Evolutionary conservation across 768 basidiomycete species (phyloP), one percentile per base, ranked within the genome.

Genomic region (Erythrobasidium yunnanense): DNA sequence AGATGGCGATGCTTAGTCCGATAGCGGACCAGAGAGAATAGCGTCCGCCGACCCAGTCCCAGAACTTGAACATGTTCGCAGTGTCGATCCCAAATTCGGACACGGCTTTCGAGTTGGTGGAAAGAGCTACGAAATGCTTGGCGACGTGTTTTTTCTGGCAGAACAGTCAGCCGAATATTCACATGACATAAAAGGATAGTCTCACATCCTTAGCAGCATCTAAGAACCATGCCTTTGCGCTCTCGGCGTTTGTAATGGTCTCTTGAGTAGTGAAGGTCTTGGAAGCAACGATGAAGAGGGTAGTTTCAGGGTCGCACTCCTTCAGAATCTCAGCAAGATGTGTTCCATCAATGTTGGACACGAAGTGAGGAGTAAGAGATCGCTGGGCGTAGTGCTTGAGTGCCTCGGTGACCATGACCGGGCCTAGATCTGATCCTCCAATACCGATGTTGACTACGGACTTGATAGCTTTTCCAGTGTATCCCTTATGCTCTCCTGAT

Each of bases 191-290:
- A 20, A 25, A 25, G 3, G 20, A n/a, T 4, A 11, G 35, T 1
- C 50, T 69, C 58, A 78, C 78, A 75, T 95, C 90, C 72, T 83
- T 84, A 20, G 95, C 92, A 4, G 79, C 76, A 20, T 78, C 74
- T 58, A 97, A 81, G 86, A 99, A 99, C 95, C 95, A 99, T 53
- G 85, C 85, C 46, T 88, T 83, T 13, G 95, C 95, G 49, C 83
- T 86, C 77, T 88, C 87, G 38, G 95, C 95, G 76, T 99, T 99
- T 70, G 95, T 97, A 79, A 97, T 96, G 18, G 93, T 97, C 81
- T 99, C 95, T 79, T 99, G 93, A 7, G 95, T 99, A 20, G 95
- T 99, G 77, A 97, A 99, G 1, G 95, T 97, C 82, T 99, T 97
- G 76, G 84, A 86, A n/a, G 93, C 93, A 73, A 97, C 86, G 79